These are phyloP conservation scores for Paradendryphiella salina DNA, from an alignment of 2,329 filamentous ascomycete genomes.

Conservation along the genomic window DNA sequence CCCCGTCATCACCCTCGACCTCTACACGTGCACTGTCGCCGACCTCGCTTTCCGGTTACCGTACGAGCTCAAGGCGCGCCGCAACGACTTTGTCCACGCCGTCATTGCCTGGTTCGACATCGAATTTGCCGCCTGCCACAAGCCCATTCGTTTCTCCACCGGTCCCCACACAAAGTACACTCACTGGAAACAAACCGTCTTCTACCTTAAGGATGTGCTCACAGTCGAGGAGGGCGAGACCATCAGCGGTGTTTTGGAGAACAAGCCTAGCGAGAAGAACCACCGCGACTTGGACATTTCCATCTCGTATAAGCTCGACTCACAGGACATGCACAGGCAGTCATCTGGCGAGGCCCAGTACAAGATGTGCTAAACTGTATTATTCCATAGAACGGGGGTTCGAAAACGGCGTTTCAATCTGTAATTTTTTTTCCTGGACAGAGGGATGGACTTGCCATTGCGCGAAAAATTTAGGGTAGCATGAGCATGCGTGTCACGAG, in stretches of 20 bases:
- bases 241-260: constrained; percentile 72
- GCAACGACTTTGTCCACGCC: constrained; percentile 94
- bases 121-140: constrained; percentile 97
- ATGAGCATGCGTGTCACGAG: constrained; percentile 32
- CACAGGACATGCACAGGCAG: constrained; percentile 70
- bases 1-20: constrained; percentile 81
- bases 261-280: constrained; percentile 92
- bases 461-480: constrained; percentile 38
- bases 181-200: constrained; percentile 99
- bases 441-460: constrained; percentile 4
- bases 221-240: constrained; percentile 88
- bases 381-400: neutral
- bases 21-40: constrained; percentile 82
- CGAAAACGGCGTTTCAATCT: constrained; percentile 17
- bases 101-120: constrained; percentile 99
- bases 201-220: constrained; percentile 91
- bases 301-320: constrained; percentile 79
- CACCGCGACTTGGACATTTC: constrained; percentile 91
- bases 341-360: constrained; percentile 75
- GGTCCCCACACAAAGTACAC: constrained; percentile 99
- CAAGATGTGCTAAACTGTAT: constrained; percentile 60
- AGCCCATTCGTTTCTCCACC: constrained; percentile 94
- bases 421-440: neutral
- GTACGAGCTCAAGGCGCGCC: constrained; percentile 75
- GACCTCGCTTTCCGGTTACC: constrained; percentile 83